Evolutionary conservation across 2,329 filamentous ascomycete genomes (phyloP).

Genomic region (Huntiella omanensis): DNA sequence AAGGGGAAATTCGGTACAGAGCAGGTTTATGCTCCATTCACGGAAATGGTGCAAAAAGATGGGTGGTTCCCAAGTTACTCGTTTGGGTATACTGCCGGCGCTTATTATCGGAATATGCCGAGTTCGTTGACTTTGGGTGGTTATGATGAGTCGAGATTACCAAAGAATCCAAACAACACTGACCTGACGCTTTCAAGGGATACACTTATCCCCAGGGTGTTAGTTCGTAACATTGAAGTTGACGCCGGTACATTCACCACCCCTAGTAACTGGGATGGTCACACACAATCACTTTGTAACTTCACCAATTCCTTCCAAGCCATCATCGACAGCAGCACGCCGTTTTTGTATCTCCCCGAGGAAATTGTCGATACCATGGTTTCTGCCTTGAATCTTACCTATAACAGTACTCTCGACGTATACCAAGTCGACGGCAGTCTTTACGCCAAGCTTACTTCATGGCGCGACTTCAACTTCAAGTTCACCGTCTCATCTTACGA

Average conservation of each 20-base stretch:
- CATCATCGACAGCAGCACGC: constrained; percentile 44
- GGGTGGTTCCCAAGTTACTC: constrained; percentile 50
- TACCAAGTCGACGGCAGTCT: constrained; percentile 45
- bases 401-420: constrained; percentile 42
- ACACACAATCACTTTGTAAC: constrained; percentile 21
- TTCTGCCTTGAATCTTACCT: constrained; percentile 41
- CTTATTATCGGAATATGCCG: constrained; percentile 36
- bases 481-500: constrained; percentile 38
- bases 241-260: constrained; percentile 17
- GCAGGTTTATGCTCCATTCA: constrained; percentile 31
- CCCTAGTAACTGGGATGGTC: constrained; percentile 22
- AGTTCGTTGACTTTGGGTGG: constrained; percentile 48
- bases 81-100: constrained; percentile 59
- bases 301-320: constrained; percentile 31
- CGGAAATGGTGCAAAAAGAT: constrained; percentile 37
- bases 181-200: constrained; percentile 38
- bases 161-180: constrained; percentile 32
- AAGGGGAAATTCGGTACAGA: constrained; percentile 31
- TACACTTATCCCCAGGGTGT: constrained; percentile 36
- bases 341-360: constrained; percentile 44
- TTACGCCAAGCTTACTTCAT: constrained; percentile 25
- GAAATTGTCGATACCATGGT: constrained; percentile 46
- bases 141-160: constrained; percentile 44
- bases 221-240: constrained; percentile 38
- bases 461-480: constrained; percentile 30